Percentiles rank a stretch among this genome's conserved stretches.
Conservation (phyloP, 352 stramenopile genomes). For the Sclerospora graminicola region DNA sequence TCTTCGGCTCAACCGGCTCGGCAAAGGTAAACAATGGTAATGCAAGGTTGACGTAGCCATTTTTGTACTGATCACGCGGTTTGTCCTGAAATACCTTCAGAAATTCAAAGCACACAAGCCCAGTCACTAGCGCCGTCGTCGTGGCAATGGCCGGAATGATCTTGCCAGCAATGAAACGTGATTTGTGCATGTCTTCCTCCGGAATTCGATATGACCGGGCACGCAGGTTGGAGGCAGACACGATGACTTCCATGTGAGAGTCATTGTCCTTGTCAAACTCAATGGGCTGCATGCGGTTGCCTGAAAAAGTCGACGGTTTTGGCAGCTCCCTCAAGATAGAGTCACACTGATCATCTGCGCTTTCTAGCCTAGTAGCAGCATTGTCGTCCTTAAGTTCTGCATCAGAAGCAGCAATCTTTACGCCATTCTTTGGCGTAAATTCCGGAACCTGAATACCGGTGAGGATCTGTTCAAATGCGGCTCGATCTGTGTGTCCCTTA, state of each 20-base stretch:
- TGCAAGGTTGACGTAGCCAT: slow-evolving; percentile 97
- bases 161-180: slow-evolving; percentile 98
- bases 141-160: slow-evolving; percentile 99
- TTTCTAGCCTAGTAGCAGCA: slow-evolving; percentile 30
- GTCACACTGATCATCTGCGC: slow-evolving; percentile 62
- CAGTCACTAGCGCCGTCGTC: slow-evolving; percentile 97
- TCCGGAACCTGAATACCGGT: slow-evolving; percentile 86
- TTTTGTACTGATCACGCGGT: slow-evolving; percentile 94
- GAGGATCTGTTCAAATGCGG: slow-evolving; percentile 64
- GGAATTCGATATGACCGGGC: slow-evolving; percentile 98
- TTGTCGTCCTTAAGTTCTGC: slow-evolving; percentile 90
- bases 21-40: slow-evolving; percentile 97
- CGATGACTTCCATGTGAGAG: slow-evolving; percentile 96
- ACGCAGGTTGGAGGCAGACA: slow-evolving; percentile 94
- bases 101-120: slow-evolving; percentile 97
- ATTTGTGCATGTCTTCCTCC: slow-evolving; percentile 96
- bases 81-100: slow-evolving; percentile 91
- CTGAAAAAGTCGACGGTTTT: slow-evolving; percentile 61
- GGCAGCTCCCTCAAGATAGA: slow-evolving; percentile 83
- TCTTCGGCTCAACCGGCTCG: slow-evolving; percentile 91
- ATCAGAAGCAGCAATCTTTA: slow-evolving; percentile 98
- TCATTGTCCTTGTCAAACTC: slow-evolving; percentile 99
- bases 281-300: slow-evolving; percentile 89
- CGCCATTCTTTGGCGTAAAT: slow-evolving; percentile 90
- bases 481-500: slow-evolving; percentile 43